These are phyloP conservation scores for Tulasnella sp. DNA, from an alignment of 768 basidiomycete species.

Conservation along the genomic window DNA sequence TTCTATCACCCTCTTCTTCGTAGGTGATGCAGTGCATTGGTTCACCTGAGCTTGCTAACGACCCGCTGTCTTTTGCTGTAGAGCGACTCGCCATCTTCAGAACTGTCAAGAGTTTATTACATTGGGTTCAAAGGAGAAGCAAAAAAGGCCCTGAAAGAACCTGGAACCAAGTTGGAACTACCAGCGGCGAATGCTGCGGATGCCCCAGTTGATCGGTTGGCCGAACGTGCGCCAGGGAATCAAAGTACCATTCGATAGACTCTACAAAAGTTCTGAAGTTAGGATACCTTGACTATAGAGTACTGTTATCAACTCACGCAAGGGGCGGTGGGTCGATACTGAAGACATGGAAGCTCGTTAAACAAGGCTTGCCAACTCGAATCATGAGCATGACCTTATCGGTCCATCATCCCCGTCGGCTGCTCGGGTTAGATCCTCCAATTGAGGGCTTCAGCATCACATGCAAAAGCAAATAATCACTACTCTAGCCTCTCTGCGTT, in stretches of 20 bases:
- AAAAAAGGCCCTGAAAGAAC: constrained; percentile 41
- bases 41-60: neutral
- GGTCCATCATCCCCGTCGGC: too few species aligned
- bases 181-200: constrained; percentile 75
- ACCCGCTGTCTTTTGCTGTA: constrained; percentile 13
- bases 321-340: too few species aligned
- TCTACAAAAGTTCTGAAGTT: neutral
- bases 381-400: too few species aligned
- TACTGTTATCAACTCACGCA: too few species aligned
- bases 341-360: too few species aligned
- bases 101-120: constrained; percentile 57
- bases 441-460: too few species aligned
- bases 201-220: constrained; percentile 31
- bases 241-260: constrained; percentile 26
- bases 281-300: neutral
- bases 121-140: constrained; percentile 74
- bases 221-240: constrained; percentile 26
- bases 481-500: too few species aligned
- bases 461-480: too few species aligned
- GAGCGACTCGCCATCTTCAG: constrained; percentile 24
- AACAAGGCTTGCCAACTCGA: too few species aligned
- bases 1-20: constrained; percentile 66
- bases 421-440: too few species aligned
- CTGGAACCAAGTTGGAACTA: constrained; percentile 52
- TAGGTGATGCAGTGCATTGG: constrained; percentile 32